These are phyloP conservation scores for Suhomyces chickasaworum DNA, from an alignment of 1,139 yeast species.

Conservation along the genomic window DNA sequence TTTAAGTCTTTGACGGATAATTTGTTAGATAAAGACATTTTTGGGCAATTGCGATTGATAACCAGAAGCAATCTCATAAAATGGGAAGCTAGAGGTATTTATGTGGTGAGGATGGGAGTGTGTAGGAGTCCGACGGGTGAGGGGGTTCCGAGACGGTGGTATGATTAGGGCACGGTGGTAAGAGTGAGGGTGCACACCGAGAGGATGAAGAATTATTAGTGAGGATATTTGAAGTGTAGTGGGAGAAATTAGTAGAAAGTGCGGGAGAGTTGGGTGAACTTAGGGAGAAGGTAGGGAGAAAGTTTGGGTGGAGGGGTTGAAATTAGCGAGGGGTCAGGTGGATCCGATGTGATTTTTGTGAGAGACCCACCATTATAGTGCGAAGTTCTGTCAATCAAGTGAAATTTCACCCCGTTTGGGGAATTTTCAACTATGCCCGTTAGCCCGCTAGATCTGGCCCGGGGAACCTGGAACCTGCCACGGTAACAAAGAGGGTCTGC, in stretches of 20 bases:
- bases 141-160: conserved; percentile 12
- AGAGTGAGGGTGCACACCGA: not conserved
- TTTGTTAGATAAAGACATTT: conserved; percentile 89
- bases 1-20: conserved; percentile 88
- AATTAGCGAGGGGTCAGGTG: not conserved
- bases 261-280: not conserved
- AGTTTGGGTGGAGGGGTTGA: not conserved
- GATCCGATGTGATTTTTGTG: too few relatives aligned
- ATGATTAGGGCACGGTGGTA: not conserved
- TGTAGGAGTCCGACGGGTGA: conserved; percentile 12
- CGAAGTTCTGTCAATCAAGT: too few relatives aligned
- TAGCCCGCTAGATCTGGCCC: not conserved
- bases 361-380: too few relatives aligned
- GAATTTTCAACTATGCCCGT: not conserved
- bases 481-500: not conserved
- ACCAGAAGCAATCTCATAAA: conserved; percentile 4
- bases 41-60: conserved; percentile 8
- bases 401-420: not conserved
- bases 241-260: not conserved
- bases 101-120: conserved; percentile 8
- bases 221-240: too few relatives aligned
- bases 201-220: too few relatives aligned
- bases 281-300: not conserved
- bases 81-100: conserved; percentile 7
- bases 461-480: not conserved